Percentiles rank a stretch among this genome's conserved stretches.
Evolutionary conservation across 805 yeast species (phyloP).

Genomic region (Yarrowia sp.): DNA sequence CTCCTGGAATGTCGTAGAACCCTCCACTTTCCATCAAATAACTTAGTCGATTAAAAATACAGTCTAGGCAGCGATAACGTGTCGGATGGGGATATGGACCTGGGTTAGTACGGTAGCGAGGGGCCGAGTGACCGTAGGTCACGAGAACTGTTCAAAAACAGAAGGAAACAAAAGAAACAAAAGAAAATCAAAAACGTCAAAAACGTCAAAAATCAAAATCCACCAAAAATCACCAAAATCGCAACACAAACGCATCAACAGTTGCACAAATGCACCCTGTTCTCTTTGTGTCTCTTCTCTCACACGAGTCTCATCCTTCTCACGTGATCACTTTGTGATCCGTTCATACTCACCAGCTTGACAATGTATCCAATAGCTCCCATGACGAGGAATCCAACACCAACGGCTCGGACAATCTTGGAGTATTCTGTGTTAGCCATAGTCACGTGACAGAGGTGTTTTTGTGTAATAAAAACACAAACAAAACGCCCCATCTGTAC

Average conservation of each 20-base stretch:
- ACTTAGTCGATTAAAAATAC: constrained; percentile 20
- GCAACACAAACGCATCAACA: no score
- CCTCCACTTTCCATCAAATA: not conserved
- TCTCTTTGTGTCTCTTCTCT: no score
- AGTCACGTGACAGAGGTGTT: no score
- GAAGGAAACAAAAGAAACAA: no score
- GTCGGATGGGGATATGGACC: constrained; percentile 92
- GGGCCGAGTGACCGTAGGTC: not conserved
- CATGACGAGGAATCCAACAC: constrained; percentile 95
- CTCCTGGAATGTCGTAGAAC: not conserved
- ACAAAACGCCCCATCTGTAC: no score
- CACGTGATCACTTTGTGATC: no score
- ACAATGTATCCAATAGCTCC: constrained; percentile 96
- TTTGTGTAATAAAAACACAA: no score
- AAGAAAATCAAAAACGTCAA: no score
- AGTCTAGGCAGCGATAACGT: constrained; percentile 70
- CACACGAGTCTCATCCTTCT: not conserved
- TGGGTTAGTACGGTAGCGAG: constrained; percentile 28
- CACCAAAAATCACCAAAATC: no score
- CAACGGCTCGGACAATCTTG: constrained; percentile 90
- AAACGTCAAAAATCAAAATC: no score
- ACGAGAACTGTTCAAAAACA: no score
- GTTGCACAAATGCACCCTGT: no score
- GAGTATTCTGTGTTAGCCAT: constrained; percentile 65
- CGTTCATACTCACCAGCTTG: constrained; percentile 55